phyloP scores from a whole-genome alignment of 805 yeast species.

The Millerozyma acaciae region DNA sequence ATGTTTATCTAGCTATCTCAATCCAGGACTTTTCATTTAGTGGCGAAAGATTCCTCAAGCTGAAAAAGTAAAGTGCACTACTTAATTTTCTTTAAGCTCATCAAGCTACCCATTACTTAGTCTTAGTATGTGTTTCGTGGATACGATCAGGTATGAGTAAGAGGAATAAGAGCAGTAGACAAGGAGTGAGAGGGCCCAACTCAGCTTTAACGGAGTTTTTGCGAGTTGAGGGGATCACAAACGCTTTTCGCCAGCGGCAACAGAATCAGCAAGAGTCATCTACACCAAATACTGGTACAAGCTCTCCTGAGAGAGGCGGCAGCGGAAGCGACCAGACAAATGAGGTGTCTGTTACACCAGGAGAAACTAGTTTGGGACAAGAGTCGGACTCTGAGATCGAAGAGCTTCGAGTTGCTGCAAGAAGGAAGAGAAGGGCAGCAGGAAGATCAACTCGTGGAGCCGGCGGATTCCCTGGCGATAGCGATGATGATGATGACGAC shows the following conservation, averaged over 20 bases:
- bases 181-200: slow-evolving; percentile 57
- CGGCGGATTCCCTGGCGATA: slow-evolving; percentile 12
- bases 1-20: slow-evolving; percentile 15
- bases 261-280: slow-evolving; percentile 7
- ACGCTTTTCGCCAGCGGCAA: slow-evolving; percentile 53
- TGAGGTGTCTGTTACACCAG: slow-evolving; percentile 3
- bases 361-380: background rate
- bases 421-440: slow-evolving; percentile 40
- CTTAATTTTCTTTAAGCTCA: slow-evolving; percentile 1
- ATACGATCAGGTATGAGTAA: slow-evolving; percentile 11
- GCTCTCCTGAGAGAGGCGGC: slow-evolving; percentile 1
- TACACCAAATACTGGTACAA: slow-evolving; percentile 8
- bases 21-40: slow-evolving; percentile 7
- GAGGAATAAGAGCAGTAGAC: slow-evolving; percentile 9
- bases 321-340: background rate
- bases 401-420: slow-evolving; percentile 35
- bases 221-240: slow-evolving; percentile 86
- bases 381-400: slow-evolving; percentile 21
- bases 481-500: slow-evolving; percentile 33
- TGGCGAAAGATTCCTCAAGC: slow-evolving; percentile 4
- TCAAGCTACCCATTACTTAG: background rate
- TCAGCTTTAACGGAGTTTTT: slow-evolving; percentile 88
- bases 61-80: slow-evolving; percentile 4
- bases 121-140: background rate
- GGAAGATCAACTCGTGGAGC: slow-evolving; percentile 23